phyloP scores from a whole-genome alignment of 257 asterid species.

The Nicotiana tabacum region DNA sequence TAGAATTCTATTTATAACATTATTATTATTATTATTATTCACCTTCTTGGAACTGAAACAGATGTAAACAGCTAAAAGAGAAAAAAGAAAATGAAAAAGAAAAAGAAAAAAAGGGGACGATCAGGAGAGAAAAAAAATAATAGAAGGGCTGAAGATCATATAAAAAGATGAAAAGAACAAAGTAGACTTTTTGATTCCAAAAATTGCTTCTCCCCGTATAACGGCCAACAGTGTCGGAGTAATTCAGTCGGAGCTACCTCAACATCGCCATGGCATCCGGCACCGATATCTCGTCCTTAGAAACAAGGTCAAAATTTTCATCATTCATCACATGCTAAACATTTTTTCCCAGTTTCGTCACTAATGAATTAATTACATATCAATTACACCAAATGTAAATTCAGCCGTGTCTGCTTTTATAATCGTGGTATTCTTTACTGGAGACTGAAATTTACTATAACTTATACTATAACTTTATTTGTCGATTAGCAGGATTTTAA shows the following conservation, averaged over 20 bases:
- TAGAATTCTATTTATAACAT: no score
- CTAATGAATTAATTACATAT: not conserved
- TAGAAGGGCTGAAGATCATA: not conserved
- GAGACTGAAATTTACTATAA: not conserved
- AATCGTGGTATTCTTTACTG: not conserved
- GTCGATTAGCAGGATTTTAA: not conserved
- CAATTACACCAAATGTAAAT: not conserved
- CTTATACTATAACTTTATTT: not conserved
- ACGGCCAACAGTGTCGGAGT: not conserved
- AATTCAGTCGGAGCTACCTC: slow-evolving; percentile 3
- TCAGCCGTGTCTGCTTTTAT: not conserved
- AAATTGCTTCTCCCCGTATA: not conserved
- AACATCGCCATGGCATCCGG: slow-evolving; percentile 43
- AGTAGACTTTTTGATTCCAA: not conserved
- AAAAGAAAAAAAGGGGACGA: not conserved
- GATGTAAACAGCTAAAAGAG: not conserved
- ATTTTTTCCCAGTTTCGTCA: slow-evolving; percentile 1
- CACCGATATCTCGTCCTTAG: slow-evolving; percentile 43
- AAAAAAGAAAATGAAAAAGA: not conserved
- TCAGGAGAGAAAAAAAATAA: not conserved
- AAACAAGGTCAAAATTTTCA: slow-evolving; percentile 39
- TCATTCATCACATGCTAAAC: not conserved
- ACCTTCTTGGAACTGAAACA: no score
- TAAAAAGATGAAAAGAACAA: not conserved
- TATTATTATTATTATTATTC: no score